Evolutionary conservation across 1,139 yeast genomes (phyloP), one percentile per base, ranked within the genome.

Genomic region (Blastobotrys petasosporus): DNA sequence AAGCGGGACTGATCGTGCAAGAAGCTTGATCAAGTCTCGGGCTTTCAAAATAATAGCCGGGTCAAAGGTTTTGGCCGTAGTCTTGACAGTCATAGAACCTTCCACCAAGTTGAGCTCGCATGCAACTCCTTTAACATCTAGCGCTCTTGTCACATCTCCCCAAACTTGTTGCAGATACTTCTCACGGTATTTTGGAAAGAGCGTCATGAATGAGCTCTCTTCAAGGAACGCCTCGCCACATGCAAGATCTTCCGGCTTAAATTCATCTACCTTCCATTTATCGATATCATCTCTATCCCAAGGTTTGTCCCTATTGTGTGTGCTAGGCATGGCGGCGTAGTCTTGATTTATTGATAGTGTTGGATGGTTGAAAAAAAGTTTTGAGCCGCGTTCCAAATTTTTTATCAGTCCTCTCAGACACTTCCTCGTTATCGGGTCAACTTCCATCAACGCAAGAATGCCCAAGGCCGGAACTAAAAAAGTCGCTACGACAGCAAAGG

Each of bases 211-310:
- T 41, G 94, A 84, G 15, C 95, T 85, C 63, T 92, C 98, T 66
- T 92, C 99, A 12, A 95, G 77, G 62, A 92, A 92, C 36, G 95
- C 83, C 46, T 76, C 75, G 0, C 97, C 97, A 8, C 90, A 78
- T 3, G 78, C 80, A 62, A 88, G 86, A 63, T 92, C 95, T 59
- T 87, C 97, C 1, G 88, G 88, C 57, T 76, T 84, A 71, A 92
- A 92, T 52, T 88, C 94, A 33, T 88, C 95, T 37, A 82, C 73
- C 54, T 76, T 72, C 99, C 99, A 92, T 65, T 92, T 90, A 63
- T 92, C 96, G 52, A 92, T 82, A 59, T 88, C 97, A 25, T 85
- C 87, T 11, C 96, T 88, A 63, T 92, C 97, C 97, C 98, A 90
- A 46, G 97, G 97, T 67, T 92, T 92, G 59, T 90, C 97, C 63